Base-by-base conservation (phyloP, 805 yeast species). In the Candida tibetensis region DNA sequence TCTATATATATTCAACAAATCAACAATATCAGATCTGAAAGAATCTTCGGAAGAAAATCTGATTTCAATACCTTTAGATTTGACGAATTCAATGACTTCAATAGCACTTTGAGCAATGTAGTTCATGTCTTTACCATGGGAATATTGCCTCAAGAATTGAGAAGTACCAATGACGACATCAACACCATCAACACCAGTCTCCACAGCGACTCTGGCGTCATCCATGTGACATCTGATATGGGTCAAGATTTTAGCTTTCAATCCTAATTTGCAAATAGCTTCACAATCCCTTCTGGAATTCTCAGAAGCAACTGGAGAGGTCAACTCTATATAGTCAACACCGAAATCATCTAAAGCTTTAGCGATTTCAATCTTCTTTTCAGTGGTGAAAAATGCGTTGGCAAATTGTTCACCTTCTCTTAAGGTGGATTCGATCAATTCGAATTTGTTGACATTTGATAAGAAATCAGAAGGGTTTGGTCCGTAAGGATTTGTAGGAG, bases 401-500 rank as follows among this genome's bases (percentile, higher is more conserved):
- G 98, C 97, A 60, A 91, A 91, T 68, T 91, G 99, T 69, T 91
- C 99, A 64, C 99, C 99, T 70, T 91, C 99, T 72, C 99, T 81
- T 41, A 91, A 74, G 4, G 99, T 91, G 25, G 96, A 86, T 71
- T 91, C 99, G 58, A 91, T 91, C 56, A 91, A 65, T 73, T 91
- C 89, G 70, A 90, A 91, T 50, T 77, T 81, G 48, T 83, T 74
- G 25, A 91, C 98, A 60, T 91, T 91, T 19, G 96, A 87, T 42
- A 91, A 67, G 62, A 69, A 90, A 71, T 91, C 99, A 37, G 87
- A 80, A 41, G 98, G 97, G 61, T 91, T 85, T 51, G 96, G 95
- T 13, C 95, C 99, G 57, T 91, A 91, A 47, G 98, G 98, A 61
- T 90, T 90, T 19, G 38, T 35, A 28, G 39, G 28, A 29, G 30